phyloP scores from a whole-genome alignment of 257 asterid species.

The Gentiana straminea region DNA sequence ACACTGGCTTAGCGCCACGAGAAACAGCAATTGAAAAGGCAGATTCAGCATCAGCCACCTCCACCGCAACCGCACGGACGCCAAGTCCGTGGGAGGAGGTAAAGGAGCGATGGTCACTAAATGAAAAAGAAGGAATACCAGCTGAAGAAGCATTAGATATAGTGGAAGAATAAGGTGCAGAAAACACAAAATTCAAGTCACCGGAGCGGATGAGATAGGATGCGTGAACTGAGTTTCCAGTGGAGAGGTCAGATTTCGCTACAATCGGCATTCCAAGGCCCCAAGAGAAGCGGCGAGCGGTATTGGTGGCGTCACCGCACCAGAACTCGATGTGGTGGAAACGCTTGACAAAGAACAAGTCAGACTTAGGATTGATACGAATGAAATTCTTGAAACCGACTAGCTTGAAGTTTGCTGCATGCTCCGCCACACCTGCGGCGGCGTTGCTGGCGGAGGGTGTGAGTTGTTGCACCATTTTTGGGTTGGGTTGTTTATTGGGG shows the following conservation, averaged over 20 bases:
- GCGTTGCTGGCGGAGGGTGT: too few species aligned
- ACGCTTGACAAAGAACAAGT: slow-evolving; percentile 43
- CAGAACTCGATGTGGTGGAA: slow-evolving; percentile 90
- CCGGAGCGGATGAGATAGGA: slow-evolving; percentile 81
- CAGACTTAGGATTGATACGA: slow-evolving; percentile 58
- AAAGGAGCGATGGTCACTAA: slow-evolving; percentile 36
- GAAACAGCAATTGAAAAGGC: slow-evolving; percentile 51
- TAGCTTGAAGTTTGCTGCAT: slow-evolving; percentile 25
- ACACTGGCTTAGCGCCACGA: slow-evolving; percentile 58
- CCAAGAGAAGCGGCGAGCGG: slow-evolving; percentile 72
- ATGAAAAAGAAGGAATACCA: slow-evolving; percentile 47
- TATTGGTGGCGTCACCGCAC: slow-evolving; percentile 86
- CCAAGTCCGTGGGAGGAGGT: slow-evolving; percentile 60
- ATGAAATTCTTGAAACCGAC: slow-evolving; percentile 49
- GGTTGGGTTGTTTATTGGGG: too few species aligned
- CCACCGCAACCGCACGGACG: slow-evolving; percentile 69
- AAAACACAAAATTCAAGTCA: slow-evolving; percentile 52
- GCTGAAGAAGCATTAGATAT: slow-evolving; percentile 43
- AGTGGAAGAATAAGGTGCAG: slow-evolving; percentile 72
- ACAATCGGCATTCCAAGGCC: slow-evolving; percentile 75
- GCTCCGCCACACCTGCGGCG: too few species aligned
- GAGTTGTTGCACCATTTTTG: too few species aligned
- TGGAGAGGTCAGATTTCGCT: slow-evolving; percentile 83
- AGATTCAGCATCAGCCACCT: slow-evolving; percentile 43
- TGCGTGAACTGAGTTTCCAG: slow-evolving; percentile 83